A percentile compares a stretch with the other conserved stretches of the same genome.
Evolutionary conservation across 495 filamentous ascomycete species (phyloP).

Genomic region (Monascus purpureus): DNA sequence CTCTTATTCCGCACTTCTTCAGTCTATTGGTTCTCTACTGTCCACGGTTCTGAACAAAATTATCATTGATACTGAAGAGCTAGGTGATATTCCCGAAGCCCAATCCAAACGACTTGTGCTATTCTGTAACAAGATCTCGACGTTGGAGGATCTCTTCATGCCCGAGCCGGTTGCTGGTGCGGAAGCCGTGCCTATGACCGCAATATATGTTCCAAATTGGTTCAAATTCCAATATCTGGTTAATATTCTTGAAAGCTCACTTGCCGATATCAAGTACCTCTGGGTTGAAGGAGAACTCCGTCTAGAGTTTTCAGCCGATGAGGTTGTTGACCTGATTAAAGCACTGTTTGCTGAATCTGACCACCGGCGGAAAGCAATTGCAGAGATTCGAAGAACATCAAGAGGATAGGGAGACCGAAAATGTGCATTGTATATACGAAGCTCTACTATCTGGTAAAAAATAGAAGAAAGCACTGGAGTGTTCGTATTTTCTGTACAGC

Average conservation of each 20-base stretch:
- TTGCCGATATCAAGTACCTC: constrained; percentile 77
- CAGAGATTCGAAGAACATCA: constrained; percentile 50
- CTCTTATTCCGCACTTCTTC: constrained; percentile 66
- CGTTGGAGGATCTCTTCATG: constrained; percentile 62
- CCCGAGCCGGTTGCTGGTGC: constrained; percentile 29
- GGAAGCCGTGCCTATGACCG: constrained; percentile 48
- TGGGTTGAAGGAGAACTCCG: constrained; percentile 79
- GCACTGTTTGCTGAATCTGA: constrained; percentile 85
- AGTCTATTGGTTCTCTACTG: constrained; percentile 70
- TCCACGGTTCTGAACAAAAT: constrained; percentile 71
- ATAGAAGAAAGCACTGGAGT: too few relatives aligned
- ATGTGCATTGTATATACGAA: too few relatives aligned
- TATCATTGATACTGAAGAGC: constrained; percentile 72
- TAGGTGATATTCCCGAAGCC: constrained; percentile 71
- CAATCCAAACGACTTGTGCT: constrained; percentile 68
- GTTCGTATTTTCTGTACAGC: too few relatives aligned
- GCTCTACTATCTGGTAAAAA: too few relatives aligned
- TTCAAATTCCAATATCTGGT: constrained; percentile 77
- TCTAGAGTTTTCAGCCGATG: constrained; percentile 67
- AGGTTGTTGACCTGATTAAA: constrained; percentile 77
- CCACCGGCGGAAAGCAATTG: constrained; percentile 58
- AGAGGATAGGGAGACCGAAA: constrained; percentile 4
- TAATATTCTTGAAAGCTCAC: constrained; percentile 78
- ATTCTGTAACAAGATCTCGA: constrained; percentile 57
- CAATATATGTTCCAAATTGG: constrained; percentile 73